Evolutionary conservation across 345 rosid genomes (phyloP).

Genomic region (Salix purpurea): DNA sequence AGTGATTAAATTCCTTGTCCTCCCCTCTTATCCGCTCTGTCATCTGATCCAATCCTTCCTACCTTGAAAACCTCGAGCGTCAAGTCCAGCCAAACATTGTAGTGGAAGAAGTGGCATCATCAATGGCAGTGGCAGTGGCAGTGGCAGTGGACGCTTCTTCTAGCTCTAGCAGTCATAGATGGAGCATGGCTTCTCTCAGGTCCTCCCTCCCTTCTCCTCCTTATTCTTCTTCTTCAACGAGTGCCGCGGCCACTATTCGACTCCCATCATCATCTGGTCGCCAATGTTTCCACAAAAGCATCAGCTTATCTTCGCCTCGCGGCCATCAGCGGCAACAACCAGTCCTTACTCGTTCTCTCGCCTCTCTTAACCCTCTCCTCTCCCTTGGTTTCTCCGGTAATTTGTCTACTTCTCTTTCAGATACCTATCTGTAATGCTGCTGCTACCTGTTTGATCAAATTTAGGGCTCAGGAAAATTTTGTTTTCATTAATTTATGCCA

Average conservation of each 20-base stretch:
- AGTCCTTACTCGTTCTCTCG: conserved; percentile 30
- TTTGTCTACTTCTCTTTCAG: not conserved
- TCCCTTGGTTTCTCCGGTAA: conserved; percentile 54
- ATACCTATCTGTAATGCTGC: not conserved
- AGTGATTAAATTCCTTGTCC: not conserved
- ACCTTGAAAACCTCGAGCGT: not conserved
- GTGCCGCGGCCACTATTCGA: conserved; percentile 26
- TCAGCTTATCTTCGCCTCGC: conserved; percentile 23
- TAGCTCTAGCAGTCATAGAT: conserved; percentile 27
- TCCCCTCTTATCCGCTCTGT: not conserved
- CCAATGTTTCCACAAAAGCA: not conserved
- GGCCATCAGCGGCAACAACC: conserved; percentile 20
- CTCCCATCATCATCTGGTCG: conserved; percentile 26
- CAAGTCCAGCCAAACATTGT: not conserved
- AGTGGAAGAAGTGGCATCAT: conserved; percentile 24
- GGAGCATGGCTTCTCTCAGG: conserved; percentile 64
- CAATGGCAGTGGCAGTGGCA: conserved; percentile 12
- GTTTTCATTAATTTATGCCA: not conserved
- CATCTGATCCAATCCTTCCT: not conserved
- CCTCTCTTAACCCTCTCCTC: conserved; percentile 44
- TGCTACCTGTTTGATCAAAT: not conserved
- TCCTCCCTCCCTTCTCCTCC: conserved; percentile 59
- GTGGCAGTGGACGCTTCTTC: not conserved
- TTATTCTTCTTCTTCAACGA: conserved; percentile 7
- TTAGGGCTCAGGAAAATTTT: not conserved